phyloP scores from a whole-genome alignment of 768 basidiomycete genomes.

The Butyriboletus loyo region DNA sequence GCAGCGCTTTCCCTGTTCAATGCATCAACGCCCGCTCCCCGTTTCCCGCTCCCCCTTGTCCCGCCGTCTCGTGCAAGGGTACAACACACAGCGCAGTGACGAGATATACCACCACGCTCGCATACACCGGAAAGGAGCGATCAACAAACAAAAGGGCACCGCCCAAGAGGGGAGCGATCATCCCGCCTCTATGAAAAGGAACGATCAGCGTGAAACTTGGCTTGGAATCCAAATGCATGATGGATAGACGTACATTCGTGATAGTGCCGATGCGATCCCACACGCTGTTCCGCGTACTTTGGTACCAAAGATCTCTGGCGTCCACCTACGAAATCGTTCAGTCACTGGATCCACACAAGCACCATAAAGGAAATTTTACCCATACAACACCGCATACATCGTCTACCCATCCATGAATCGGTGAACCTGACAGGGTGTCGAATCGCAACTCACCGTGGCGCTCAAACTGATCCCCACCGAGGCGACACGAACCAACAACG shows the following conservation, averaged over 20 bases:
- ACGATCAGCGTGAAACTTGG: too few relatives aligned
- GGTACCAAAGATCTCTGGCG: conserved; percentile 83
- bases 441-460: conserved; percentile 44
- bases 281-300: conserved; percentile 86
- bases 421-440: neutral
- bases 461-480: conserved; percentile 77
- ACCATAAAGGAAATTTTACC: conserved; percentile 27
- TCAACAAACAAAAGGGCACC: conserved; percentile 67
- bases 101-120: conserved; percentile 63
- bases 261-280: conserved; percentile 83
- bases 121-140: conserved; percentile 71
- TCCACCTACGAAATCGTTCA: conserved; percentile 46
- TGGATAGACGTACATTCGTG: conserved; percentile 62
- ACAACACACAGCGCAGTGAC: conserved; percentile 63
- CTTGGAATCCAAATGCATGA: too few relatives aligned
- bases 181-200: conserved; percentile 61
- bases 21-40: conserved; percentile 21
- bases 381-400: conserved; percentile 88
- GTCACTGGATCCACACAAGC: neutral
- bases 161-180: conserved; percentile 82
- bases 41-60: conserved; percentile 28
- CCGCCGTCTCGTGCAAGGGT: conserved; percentile 50
- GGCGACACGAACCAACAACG: conserved; percentile 59
- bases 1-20: neutral
- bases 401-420: conserved; percentile 38